Evolutionary conservation across 352 stramenopile genomes (phyloP).

Genomic region (Lagenidium sp.): DNA sequence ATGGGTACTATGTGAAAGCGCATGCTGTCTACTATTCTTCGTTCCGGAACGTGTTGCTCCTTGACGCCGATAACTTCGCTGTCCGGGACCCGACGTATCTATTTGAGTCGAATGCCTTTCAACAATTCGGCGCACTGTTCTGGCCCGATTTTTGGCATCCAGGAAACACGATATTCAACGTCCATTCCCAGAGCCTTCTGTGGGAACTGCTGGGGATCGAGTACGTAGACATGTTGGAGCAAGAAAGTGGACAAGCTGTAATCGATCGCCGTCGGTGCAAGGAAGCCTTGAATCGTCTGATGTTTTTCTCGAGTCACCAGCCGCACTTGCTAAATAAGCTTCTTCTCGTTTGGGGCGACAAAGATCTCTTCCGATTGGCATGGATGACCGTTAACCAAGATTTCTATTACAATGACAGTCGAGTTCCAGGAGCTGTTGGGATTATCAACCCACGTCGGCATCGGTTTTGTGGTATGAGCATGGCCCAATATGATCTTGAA

Average conservation of each 20-base stretch:
- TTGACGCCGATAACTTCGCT: constrained; percentile 27
- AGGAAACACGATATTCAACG: constrained; percentile 24
- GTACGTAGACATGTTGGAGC: constrained; percentile 22
- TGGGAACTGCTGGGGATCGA: constrained; percentile 18
- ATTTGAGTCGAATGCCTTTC: constrained; percentile 14
- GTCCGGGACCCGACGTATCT: constrained; percentile 17
- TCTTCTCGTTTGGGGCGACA: constrained; percentile 21
- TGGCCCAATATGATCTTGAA: constrained; percentile 18
- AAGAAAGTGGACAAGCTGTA: constrained; percentile 21
- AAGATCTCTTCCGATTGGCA: constrained; percentile 20
- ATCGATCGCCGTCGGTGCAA: constrained; percentile 9
- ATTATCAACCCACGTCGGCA: constrained; percentile 9
- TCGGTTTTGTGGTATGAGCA: constrained; percentile 21
- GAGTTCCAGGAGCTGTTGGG: constrained; percentile 12
- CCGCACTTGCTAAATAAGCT: constrained; percentile 15
- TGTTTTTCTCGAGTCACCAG: constrained; percentile 13
- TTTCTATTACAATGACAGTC: constrained; percentile 14
- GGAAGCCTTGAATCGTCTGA: constrained; percentile 9
- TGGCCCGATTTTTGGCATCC: constrained; percentile 31
- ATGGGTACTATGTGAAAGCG: constrained; percentile 21
- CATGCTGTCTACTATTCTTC: constrained; percentile 25
- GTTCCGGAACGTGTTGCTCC: constrained; percentile 18
- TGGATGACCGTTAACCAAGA: constrained; percentile 9
- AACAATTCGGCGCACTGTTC: constrained; percentile 17
- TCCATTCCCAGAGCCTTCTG: constrained; percentile 20